Base-by-base conservation (phyloP, 2,329 filamentous ascomycete genomes). In the Monilinia fructigena region DNA sequence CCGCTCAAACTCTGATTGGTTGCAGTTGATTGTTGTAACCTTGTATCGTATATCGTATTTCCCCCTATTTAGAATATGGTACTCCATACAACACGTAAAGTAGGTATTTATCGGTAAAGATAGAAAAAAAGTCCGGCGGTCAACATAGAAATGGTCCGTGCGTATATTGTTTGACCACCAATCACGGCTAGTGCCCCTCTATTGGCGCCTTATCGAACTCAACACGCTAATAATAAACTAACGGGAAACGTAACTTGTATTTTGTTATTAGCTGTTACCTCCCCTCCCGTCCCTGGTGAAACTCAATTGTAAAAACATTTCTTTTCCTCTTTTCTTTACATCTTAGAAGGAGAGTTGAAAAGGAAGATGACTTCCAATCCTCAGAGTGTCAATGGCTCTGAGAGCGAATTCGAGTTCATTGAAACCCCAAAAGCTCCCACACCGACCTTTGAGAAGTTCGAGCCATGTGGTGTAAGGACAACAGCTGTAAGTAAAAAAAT, bases 371-470 rank as follows among this genome's bases (percentile, higher is more conserved):
- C 83, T 78, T 83, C 82, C 68, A 82, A 83, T 72, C 74, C 80
- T 68, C 76, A 79, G 71, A 82, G 80, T 74, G 75, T 76, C 72
- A 81, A 80, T 75, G 79, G 80, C 78, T 82, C 79, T 69, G 81
- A 82, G 77, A 80, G 80, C 72, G 79, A 82, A 70, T 89, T 90
- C 76, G 86, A 90, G 78, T 91, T 89, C 77, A 83, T 85, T 75
- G 79, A 84, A 72, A 86, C 83, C 74, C 84, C 83, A 45, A 81
- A 81, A 74, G 81, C 81, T 71, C 77, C 80, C 56, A 77, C 79
- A 66, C 78, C 81, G 63, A 80, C 79, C 70, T 81, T 82, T 71
- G 80, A 84, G 76, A 82, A 82, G 78, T 76, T 78, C 68, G 81
- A 82, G 73, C 80, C 83, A 16, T 85, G 82, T 73, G 84, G 84